Evolutionary conservation across 768 basidiomycete genomes (phyloP), one percentile per base, ranked within the genome.

Genomic region (Heimioporus sp.): DNA sequence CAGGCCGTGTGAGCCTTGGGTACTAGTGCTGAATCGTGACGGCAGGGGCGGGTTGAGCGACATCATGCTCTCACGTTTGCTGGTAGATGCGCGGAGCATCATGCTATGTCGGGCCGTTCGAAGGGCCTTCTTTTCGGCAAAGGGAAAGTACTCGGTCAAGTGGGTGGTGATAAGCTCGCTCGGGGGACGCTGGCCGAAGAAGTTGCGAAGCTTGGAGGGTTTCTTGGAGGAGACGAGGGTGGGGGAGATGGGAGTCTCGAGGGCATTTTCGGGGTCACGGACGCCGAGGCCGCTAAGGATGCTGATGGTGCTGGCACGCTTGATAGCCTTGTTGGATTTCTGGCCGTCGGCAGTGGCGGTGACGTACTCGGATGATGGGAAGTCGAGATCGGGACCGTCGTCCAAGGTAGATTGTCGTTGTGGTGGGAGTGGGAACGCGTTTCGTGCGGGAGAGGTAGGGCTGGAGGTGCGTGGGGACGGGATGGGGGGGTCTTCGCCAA

Each of bases 101-200:
- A 97, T 91, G 63, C 91, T 94, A 65, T 97, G 85, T 46, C 97
- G 76, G 10, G 90, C 88, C 8, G 92, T 92, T 46, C 93, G 86
- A 37, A 99, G 75, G 35, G 90, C 88, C 72, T 88, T 94, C 73
- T 88, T 92, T 76, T 97, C 93, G 4, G 92, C 86, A 56, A 81
- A 80, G 1, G 97, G 97, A 83, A 99, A 99, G 76, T 89, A 99
- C 54, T 97, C 95, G 17, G 88, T 85, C 46, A 98, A 71, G 65
- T 98, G 95, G 8, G 78, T 96, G 21, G 95, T 91, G 74, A 98
- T 98, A 56, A 98, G 83, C 69, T 98, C 97, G 72, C 90, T 92
- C 0, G 97, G 95, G 0, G 97, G 97, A 37, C 97, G 89, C 63
- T 98, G 97, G 15, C 96, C 97, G 60, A 98, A 96, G 77, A 98